Evolutionary conservation across 257 asterid genomes (phyloP).

Genomic region (Avicennia marina): DNA sequence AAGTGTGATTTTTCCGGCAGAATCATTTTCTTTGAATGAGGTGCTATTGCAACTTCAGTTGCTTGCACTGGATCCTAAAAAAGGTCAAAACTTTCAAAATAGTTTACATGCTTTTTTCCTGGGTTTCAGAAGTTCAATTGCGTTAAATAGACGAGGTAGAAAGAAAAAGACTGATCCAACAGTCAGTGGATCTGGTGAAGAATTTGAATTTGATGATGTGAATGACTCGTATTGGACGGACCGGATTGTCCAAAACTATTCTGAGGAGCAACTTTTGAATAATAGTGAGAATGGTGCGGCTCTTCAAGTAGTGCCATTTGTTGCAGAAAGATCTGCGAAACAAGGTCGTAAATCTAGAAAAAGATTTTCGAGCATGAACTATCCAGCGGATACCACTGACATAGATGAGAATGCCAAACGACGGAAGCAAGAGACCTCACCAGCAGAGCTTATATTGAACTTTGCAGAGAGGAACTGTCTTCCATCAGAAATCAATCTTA

Average conservation of each 20-base stretch:
- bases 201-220: conserved; percentile 81
- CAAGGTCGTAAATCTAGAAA: conserved; percentile 54
- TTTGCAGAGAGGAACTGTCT: conserved; percentile 54
- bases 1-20: conserved; percentile 32
- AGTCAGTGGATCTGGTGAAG: conserved; percentile 53
- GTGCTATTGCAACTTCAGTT: conserved; percentile 65
- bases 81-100: conserved; percentile 28
- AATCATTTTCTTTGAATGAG: conserved; percentile 47
- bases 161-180: conserved; percentile 48
- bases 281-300: conserved; percentile 35
- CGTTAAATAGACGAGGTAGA: conserved; percentile 40
- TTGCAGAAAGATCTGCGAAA: conserved; percentile 37
- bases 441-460: conserved; percentile 79
- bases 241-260: conserved; percentile 66
- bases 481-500: conserved; percentile 72
- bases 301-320: conserved; percentile 24
- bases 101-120: conserved; percentile 40
- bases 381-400: conserved; percentile 31
- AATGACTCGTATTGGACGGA: conserved; percentile 88
- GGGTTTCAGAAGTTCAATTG: conserved; percentile 62
- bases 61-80: conserved; percentile 58
- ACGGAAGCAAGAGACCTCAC: conserved; percentile 55
- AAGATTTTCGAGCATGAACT: conserved; percentile 39
- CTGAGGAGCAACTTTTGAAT: conserved; percentile 60
- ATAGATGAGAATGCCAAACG: conserved; percentile 38